Evolutionary conservation across 2,329 filamentous ascomycete species (phyloP), one percentile per base, ranked within the genome.

Genomic region (Huntiella abstrusa): DNA sequence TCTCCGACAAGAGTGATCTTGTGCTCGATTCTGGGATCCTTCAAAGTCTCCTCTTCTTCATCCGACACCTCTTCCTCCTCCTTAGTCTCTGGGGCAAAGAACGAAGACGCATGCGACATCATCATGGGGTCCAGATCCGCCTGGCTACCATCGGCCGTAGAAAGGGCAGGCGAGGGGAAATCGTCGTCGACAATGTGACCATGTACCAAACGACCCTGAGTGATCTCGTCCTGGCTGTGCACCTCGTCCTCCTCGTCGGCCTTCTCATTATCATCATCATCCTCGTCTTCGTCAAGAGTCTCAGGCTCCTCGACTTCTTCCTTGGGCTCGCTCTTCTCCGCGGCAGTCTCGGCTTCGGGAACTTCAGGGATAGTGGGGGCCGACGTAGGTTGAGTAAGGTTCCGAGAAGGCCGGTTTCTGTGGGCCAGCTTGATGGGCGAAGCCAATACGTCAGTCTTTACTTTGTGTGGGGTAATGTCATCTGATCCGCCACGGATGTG

Each of bases 1-100:
- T 96, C 84, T 51, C 91, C 91, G 11, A 98, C 91, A n/a, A 98
- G 70, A 0, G 91, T 98, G 55, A 98, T 92, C 67, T 88, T 94
- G 57, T 87, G 86, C 64, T 98, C 91, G 16, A 88, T 69, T 51
- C 80, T 78, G 8, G 80, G 76, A 54, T 88, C 77, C 55, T 80
- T 75, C 45, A 88, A 75, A n/a, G 79, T 77, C 54, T 92, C 85
- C 56, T 98, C 91, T 61, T 96, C 91, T 51, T 95, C 88, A 53
- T 94, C 91, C 10, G 83, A 87, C 17, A 77, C 81, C 34, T 73
- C 80, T n/a, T 71, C 79, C 7, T 80, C 85, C 56, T 96, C 88
- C 5, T 43, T 46, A 2, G 84, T 84, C 45, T 75, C 73, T 5
- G 77, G 70, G 1, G 77, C 80, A 38, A 91, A 91, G 50, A 81